Base-by-base conservation (phyloP, 148 eudicot species). In the Chenopodium berlandieri region DNA sequence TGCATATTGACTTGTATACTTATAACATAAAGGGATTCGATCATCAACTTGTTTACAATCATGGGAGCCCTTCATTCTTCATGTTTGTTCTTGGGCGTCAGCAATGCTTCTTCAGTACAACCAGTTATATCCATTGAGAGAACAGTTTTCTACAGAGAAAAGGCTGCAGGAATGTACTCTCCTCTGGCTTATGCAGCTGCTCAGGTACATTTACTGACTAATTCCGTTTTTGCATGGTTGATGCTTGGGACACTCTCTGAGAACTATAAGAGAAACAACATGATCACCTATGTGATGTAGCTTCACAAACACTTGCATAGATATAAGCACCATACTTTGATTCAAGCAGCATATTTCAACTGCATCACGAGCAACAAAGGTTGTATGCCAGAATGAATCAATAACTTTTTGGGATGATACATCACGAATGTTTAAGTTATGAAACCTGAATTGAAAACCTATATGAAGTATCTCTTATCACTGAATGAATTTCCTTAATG, bases 131-230 rank as follows among this genome's bases (percentile, higher is more conserved):
- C 97, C 46, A 89, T 92, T 78, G 99, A 91, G 79, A 93, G 98
- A 82, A 84, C 94, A 48, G 98, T 95, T 30, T 95, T 95, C 83
- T 95, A 95, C 81, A 80, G 97, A 82, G 99, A 95, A 85, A 92
- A 80, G 82, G 97, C 97, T 58, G 99, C 99, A 81, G 97, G 99
- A 82, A 90, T 95, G 98, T 93, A 92, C 78, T 90, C 97, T 69
- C 88, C 99, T 37, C 63, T 89, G 63, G 89, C 97, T 44, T 95
- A 92, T 78, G 99, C 99, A 63, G 86, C 86, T 76, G 97, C 97
- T 31, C 98, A 93, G 95, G 98, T 94, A 82, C 82, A 17, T 46
- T 68, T 23, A 37, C 17, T 50, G 13, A 37, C 25, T 79, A 73
- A 7, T 70, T 47, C 30, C 13, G 8, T 13, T 50, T 54, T 32